phyloP scores from a whole-genome alignment of 371 early-diverging fungal genomes.

The Apophysomyces elegans region DNA sequence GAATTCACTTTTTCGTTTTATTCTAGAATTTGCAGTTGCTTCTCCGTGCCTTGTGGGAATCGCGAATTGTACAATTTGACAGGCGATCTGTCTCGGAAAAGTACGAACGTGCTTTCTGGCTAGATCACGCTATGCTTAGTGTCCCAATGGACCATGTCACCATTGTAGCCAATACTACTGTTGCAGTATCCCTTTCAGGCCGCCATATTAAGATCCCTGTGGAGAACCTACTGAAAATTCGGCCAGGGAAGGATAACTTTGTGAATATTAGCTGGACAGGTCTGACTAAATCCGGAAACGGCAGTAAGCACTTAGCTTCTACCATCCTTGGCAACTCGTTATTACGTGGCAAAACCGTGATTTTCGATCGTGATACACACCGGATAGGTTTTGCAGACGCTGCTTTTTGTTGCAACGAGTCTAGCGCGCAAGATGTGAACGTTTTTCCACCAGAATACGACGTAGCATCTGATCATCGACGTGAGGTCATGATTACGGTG shows the following conservation, averaged over 20 bases:
- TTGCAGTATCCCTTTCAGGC: constrained; percentile 17
- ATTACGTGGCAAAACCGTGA: constrained; percentile 40
- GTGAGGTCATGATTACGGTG: not conserved
- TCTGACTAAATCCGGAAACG: constrained; percentile 12
- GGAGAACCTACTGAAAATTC: constrained; percentile 19
- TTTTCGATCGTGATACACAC: constrained; percentile 42
- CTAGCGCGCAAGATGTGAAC: constrained; percentile 14
- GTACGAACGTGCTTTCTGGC: constrained; percentile 24
- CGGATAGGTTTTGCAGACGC: constrained; percentile 20
- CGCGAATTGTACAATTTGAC: constrained; percentile 21
- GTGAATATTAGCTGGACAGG: constrained; percentile 28
- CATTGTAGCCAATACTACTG: constrained; percentile 1
- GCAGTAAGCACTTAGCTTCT: constrained; percentile 22
- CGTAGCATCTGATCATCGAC: not conserved
- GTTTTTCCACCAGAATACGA: not conserved
- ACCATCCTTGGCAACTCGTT: constrained; percentile 47
- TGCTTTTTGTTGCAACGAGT: constrained; percentile 14
- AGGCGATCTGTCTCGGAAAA: constrained; percentile 14
- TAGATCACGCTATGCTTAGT: constrained; percentile 18
- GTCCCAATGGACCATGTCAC: constrained; percentile 14
- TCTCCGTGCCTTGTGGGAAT: constrained; percentile 33
- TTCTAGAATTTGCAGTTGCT: constrained; percentile 36
- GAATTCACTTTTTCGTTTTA: not conserved
- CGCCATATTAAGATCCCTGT: constrained; percentile 4
- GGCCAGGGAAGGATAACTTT: constrained; percentile 4